These are phyloP conservation scores for Thelephora terrestris DNA, from an alignment of 1,284 basidiomycete species.

Conservation along the genomic window DNA sequence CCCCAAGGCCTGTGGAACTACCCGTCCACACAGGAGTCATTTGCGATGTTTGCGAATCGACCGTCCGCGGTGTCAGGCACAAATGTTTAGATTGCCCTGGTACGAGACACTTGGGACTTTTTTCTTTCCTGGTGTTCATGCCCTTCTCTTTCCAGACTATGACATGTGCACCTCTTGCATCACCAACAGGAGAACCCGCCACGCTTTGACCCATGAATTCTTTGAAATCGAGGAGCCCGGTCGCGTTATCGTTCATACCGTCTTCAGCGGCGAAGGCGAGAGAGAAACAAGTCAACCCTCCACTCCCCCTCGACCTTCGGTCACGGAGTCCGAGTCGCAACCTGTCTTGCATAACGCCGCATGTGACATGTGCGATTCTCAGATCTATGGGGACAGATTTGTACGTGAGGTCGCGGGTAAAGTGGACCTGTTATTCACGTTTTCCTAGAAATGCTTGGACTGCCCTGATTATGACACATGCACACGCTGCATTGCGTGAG, in stretches of 20 bases:
- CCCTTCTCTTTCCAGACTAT: constrained; percentile 36
- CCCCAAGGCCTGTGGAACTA: neutral
- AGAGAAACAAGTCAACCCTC: constrained; percentile 6
- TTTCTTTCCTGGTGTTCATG: neutral
- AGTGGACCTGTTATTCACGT: constrained; percentile 3
- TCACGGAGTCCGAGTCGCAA: constrained; percentile 9
- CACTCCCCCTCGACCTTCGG: constrained; percentile 1
- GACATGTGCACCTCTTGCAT: constrained; percentile 60
- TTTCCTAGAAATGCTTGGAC: constrained; percentile 51
- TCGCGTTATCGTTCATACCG: constrained; percentile 51
- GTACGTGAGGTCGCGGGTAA: constrained; percentile 31
- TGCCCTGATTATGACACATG: constrained; percentile 79
- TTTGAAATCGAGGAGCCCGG: constrained; percentile 56
- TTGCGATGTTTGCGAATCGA: constrained; percentile 49
- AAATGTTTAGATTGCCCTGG: constrained; percentile 68
- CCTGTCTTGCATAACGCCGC: constrained; percentile 43
- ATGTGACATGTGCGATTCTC: constrained; percentile 69
- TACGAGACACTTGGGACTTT: constrained; percentile 20
- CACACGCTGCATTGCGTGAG: constrained; percentile 53
- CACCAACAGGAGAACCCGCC: constrained; percentile 9
- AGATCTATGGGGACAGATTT: constrained; percentile 57
- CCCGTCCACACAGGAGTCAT: constrained; percentile 30
- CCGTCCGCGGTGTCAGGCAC: constrained; percentile 52
- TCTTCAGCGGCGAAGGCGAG: constrained; percentile 32
- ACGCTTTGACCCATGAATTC: constrained; percentile 43